Evolutionary conservation across 106 monocot genomes (phyloP).

Genomic region (Triglochin maritima): DNA sequence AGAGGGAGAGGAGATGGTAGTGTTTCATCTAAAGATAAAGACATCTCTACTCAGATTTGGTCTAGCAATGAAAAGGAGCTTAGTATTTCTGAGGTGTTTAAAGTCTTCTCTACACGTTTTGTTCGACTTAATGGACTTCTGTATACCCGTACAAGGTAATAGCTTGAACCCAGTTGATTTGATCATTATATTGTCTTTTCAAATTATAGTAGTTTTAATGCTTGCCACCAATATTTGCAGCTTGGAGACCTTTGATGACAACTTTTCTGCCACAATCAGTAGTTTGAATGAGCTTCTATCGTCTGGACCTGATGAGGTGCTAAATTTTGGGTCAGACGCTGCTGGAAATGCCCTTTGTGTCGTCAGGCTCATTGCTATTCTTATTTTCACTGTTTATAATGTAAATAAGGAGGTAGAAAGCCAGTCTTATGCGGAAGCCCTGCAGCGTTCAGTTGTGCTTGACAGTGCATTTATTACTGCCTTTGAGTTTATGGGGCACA

Average conservation of each 20-base stretch:
- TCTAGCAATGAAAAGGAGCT: constrained; percentile 29
- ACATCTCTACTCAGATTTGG: constrained; percentile 12
- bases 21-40: constrained; percentile 38
- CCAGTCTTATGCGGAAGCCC: constrained; percentile 86
- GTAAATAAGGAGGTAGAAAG: constrained; percentile 61
- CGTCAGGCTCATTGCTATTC: constrained; percentile 64
- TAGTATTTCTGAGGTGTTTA: constrained; percentile 38
- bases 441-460: constrained; percentile 73
- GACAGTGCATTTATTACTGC: constrained; percentile 80
- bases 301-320: constrained; percentile 61
- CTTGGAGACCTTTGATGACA: constrained; percentile 88
- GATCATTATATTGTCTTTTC: not conserved
- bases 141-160: constrained; percentile 86
- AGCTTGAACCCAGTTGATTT: no score
- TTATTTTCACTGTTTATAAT: constrained; percentile 88
- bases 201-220: not conserved
- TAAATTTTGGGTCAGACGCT: constrained; percentile 64
- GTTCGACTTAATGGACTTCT: constrained; percentile 90
- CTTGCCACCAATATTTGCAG: not conserved
- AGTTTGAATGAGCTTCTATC: constrained; percentile 60
- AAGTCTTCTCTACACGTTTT: constrained; percentile 67
- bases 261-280: constrained; percentile 36
- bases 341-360: constrained; percentile 48
- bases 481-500: constrained; percentile 70
- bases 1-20: constrained; percentile 46